Percentiles rank a stretch among this genome's conserved stretches.
These are phyloP conservation scores for Tolypocladium nubicola DNA, from an alignment of 2,329 filamentous ascomycete genomes.

Conservation along the genomic window DNA sequence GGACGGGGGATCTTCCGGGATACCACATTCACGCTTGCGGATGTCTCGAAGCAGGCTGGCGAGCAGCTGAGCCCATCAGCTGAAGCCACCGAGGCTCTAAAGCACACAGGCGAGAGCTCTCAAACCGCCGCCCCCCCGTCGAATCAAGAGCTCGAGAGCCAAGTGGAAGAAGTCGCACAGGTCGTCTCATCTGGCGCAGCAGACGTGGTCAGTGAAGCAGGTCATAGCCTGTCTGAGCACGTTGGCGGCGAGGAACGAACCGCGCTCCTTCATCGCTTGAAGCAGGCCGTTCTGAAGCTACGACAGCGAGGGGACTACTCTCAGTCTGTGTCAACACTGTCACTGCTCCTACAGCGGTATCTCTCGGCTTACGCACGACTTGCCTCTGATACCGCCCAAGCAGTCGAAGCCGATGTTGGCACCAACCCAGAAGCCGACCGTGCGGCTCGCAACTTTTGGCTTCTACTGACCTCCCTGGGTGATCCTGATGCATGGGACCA, in stretches of 20 bases:
- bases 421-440: constrained; percentile 65
- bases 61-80: constrained; percentile 62
- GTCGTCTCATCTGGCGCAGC: constrained; percentile 41
- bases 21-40: constrained; percentile 68
- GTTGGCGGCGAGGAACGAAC: constrained; percentile 61
- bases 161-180: constrained; percentile 43
- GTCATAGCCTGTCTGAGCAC: constrained; percentile 64
- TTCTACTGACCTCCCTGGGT: constrained; percentile 70
- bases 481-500: constrained; percentile 64
- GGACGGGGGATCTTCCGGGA: constrained; percentile 80
- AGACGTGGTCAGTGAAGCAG: constrained; percentile 47
- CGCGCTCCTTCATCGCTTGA: constrained; percentile 64
- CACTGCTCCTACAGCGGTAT: constrained; percentile 67
- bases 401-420: constrained; percentile 59
- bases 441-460: constrained; percentile 73
- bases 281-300: constrained; percentile 63
- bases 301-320: constrained; percentile 72
- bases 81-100: constrained; percentile 39
- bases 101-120: constrained; percentile 19
- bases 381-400: constrained; percentile 53
- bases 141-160: constrained; percentile 51
- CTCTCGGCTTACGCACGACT: constrained; percentile 67
- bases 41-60: constrained; percentile 63
- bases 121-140: constrained; percentile 34
- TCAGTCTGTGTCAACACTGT: constrained; percentile 72